Evolutionary conservation across 2,329 filamentous ascomycete species (phyloP), one percentile per base, ranked within the genome.

Genomic region (Stachybotrys elegans): DNA sequence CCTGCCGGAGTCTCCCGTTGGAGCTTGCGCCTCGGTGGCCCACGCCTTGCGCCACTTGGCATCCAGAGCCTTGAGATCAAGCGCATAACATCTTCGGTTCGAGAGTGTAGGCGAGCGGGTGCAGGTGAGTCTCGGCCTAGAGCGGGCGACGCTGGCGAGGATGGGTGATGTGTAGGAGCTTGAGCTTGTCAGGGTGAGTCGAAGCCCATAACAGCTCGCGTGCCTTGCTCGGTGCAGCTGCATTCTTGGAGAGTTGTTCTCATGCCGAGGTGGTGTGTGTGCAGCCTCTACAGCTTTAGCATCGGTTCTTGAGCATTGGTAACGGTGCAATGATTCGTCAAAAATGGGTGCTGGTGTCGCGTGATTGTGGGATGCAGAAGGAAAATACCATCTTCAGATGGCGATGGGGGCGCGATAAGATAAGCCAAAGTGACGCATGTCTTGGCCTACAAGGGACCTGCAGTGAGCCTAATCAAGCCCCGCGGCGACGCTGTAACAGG

Each of bases 1-100:
- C 34, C 65, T 54, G 43, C 47, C 38, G 23, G 50, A 54, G 48
- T 40, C 50, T 21, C 48, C 35, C 20, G 49, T n/a, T 48, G 35
- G 16, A 5, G 27, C 34, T 17, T 31, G 6, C 12, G 29, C 37
- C 9, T 39, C 42, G 13, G 42, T 22, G 27, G 57, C 48, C 75
- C 76, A 79, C 50, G 55, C 61, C 34, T 64, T 57, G 4, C 71
- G 72, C 78, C 78, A 81, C 63, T 78, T 79, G 42, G 60, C 45
- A 43, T 68, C 63, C 17, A 80, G 57, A 5, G 68, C 62, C 9
- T 61, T 63, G 17, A 79, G 62, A 48, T 80, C 64, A 40, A 80
- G 57, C 16, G 70, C 65, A 40, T 71, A 71, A 46, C 53, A 59
- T 50, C 67, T 57, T 49, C 51, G 56, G 29, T 50, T 45, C 16